phyloP scores from a whole-genome alignment of 2,329 filamentous ascomycete genomes.

The Monosporascus sp. region DNA sequence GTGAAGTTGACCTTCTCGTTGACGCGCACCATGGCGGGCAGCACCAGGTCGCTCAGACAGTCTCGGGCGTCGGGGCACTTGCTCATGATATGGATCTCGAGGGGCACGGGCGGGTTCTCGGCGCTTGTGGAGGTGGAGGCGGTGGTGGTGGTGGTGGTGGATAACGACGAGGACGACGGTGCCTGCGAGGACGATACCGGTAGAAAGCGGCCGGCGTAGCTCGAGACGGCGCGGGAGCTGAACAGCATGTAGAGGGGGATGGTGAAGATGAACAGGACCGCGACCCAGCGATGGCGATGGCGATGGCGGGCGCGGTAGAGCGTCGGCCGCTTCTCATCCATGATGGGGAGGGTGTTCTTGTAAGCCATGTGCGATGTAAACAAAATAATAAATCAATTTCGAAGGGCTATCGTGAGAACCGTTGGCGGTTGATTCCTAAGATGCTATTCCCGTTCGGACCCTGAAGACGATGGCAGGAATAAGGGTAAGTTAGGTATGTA shows the following conservation, averaged over 20 bases:
- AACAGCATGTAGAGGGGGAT: slow-evolving; percentile 18
- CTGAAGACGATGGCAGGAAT: too few relatives aligned
- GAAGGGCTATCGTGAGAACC: too few relatives aligned
- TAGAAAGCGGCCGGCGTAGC: slow-evolving; percentile 10
- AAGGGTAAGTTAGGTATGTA: too few relatives aligned
- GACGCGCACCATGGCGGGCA: slow-evolving; percentile 81
- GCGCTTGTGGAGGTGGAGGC: slow-evolving; percentile 2
- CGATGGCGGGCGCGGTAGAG: slow-evolving; percentile 19
- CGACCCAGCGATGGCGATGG: slow-evolving; percentile 19
- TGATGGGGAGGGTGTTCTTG: slow-evolving; percentile 22
- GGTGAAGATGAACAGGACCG: slow-evolving; percentile 15
- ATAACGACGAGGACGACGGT: neutral
- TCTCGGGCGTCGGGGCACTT: slow-evolving; percentile 92
- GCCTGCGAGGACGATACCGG: neutral
- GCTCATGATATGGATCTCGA: slow-evolving; percentile 95
- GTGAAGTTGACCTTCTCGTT: slow-evolving; percentile 84
- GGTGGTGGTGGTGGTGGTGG: slow-evolving; percentile 7
- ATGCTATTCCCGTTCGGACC: too few relatives aligned
- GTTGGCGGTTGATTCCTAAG: too few relatives aligned
- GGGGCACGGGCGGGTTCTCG: slow-evolving; percentile 50
- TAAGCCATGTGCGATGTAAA: slow-evolving; percentile 18
- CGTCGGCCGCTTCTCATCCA: slow-evolving; percentile 23
- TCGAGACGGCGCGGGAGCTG: slow-evolving; percentile 10
- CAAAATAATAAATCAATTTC: neutral
- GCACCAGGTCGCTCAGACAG: slow-evolving; percentile 72